Evolutionary conservation across 2,329 filamentous ascomycete species (phyloP).

Genomic region (Metarhizium album): DNA sequence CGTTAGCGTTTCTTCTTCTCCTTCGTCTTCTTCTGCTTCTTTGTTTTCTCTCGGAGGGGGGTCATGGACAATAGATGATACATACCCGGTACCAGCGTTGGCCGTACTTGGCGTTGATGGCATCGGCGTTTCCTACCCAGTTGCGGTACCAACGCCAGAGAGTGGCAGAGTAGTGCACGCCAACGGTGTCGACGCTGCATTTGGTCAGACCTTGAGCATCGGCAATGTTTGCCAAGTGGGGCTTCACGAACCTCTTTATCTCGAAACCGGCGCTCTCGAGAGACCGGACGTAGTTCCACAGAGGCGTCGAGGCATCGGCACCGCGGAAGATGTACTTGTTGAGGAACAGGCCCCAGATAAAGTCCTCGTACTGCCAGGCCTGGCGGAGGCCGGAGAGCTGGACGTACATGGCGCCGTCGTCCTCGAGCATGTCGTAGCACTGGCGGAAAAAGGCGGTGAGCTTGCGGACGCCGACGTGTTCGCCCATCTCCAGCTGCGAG

Average conservation of each 20-base stretch:
- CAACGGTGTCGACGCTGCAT: constrained; percentile 65
- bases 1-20: no score
- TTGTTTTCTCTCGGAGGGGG: no score
- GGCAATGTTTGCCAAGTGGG: no score
- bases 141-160: constrained; percentile 96
- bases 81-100: constrained; percentile 82
- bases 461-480: constrained; percentile 87
- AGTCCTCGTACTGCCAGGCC: constrained; percentile 91
- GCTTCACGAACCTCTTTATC: constrained; percentile 49
- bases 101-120: constrained; percentile 86
- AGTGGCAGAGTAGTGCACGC: constrained; percentile 88
- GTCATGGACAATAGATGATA: not conserved
- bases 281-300: constrained; percentile 71
- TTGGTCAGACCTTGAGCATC: not conserved
- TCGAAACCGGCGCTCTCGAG: constrained; percentile 59
- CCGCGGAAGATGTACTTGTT: constrained; percentile 98
- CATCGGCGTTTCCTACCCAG: constrained; percentile 86
- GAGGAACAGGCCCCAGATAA: constrained; percentile 95
- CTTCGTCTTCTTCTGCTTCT: no score
- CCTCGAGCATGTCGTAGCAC: constrained; percentile 86
- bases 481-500: constrained; percentile 68
- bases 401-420: constrained; percentile 87
- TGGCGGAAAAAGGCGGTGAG: constrained; percentile 69
- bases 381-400: constrained; percentile 87
- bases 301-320: constrained; percentile 82